A percentile compares a stretch with the other conserved stretches of the same genome.
These are phyloP conservation scores for Diatrype stigma DNA, from an alignment of 2,329 filamentous ascomycete genomes.

Conservation along the genomic window DNA sequence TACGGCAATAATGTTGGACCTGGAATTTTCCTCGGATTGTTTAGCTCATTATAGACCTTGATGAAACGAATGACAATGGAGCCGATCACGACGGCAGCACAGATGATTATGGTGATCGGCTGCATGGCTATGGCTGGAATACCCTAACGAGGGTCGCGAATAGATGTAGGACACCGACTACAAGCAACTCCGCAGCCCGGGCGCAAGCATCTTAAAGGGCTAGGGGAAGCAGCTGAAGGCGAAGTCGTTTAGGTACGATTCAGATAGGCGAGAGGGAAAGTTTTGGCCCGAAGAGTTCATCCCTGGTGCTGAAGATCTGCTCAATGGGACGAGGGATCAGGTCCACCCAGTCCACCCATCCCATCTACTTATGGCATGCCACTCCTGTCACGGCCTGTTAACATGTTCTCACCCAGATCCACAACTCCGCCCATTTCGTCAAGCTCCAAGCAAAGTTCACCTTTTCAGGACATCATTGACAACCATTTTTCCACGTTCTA, in stretches of 20 bases:
- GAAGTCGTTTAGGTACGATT: neutral
- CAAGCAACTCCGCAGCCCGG: neutral
- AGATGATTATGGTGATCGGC: conserved; percentile 17
- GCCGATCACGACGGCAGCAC: conserved; percentile 17
- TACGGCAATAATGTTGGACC: conserved; percentile 30
- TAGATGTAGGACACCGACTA: neutral
- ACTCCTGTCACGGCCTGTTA: neutral
- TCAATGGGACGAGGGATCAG: neutral
- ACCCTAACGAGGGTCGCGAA: neutral
- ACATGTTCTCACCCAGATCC: too few relatives aligned
- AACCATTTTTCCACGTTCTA: too few relatives aligned
- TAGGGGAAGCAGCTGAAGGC: neutral
- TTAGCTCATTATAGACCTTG: conserved; percentile 25
- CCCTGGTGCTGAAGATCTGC: neutral
- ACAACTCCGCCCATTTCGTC: too few relatives aligned
- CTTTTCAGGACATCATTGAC: too few relatives aligned
- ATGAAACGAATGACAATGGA: conserved; percentile 20
- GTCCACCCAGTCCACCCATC: neutral
- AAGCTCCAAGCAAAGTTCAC: too few relatives aligned
- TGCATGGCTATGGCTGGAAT: conserved; percentile 19
- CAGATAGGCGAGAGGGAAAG: neutral
- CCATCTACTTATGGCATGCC: neutral
- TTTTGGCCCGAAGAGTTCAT: neutral
- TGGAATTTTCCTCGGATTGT: conserved; percentile 24
- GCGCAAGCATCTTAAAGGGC: neutral